Percentiles rank a stretch among this genome's conserved stretches.
phyloP scores from a whole-genome alignment of 2,329 filamentous ascomycete species.

The Pochonia chlamydosporia region DNA sequence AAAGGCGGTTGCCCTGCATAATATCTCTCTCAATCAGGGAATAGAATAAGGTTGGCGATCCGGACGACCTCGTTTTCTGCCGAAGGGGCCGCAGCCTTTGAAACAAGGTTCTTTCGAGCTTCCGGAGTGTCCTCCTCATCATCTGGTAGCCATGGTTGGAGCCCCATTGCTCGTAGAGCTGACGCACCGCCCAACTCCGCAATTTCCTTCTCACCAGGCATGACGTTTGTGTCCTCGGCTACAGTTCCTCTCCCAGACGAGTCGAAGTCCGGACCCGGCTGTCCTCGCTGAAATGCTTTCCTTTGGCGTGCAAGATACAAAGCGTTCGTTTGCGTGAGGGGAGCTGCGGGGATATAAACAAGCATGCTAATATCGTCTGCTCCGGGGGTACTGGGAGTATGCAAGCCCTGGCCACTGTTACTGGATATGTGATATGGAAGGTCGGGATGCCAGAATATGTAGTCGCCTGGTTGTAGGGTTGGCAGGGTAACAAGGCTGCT shows the following conservation, averaged over 20 bases:
- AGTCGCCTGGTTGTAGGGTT: constrained; percentile 49
- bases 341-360: constrained; percentile 49
- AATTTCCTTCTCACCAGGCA: constrained; percentile 46
- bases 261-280: constrained; percentile 51
- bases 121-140: constrained; percentile 31
- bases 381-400: constrained; percentile 18
- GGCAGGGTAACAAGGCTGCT: constrained; percentile 50
- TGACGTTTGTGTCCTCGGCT: constrained; percentile 43
- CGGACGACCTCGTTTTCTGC: constrained; percentile 37
- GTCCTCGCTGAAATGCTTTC: constrained; percentile 49
- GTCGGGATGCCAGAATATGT: constrained; percentile 54
- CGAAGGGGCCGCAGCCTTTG: neutral
- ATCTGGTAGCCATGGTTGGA: constrained; percentile 42
- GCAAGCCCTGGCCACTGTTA: constrained; percentile 22
- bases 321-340: constrained; percentile 52
- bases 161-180: constrained; percentile 51
- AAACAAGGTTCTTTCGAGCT: constrained; percentile 17
- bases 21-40: constrained; percentile 16
- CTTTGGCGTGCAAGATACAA: constrained; percentile 52
- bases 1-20: neutral
- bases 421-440: constrained; percentile 50
- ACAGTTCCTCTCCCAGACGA: constrained; percentile 41
- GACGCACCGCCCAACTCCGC: constrained; percentile 43
- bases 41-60: constrained; percentile 51
- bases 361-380: constrained; percentile 39